Percentiles rank a stretch among this genome's conserved stretches.
phyloP scores from a whole-genome alignment of 2,329 filamentous ascomycete species.

The Dendryphion nanum region DNA sequence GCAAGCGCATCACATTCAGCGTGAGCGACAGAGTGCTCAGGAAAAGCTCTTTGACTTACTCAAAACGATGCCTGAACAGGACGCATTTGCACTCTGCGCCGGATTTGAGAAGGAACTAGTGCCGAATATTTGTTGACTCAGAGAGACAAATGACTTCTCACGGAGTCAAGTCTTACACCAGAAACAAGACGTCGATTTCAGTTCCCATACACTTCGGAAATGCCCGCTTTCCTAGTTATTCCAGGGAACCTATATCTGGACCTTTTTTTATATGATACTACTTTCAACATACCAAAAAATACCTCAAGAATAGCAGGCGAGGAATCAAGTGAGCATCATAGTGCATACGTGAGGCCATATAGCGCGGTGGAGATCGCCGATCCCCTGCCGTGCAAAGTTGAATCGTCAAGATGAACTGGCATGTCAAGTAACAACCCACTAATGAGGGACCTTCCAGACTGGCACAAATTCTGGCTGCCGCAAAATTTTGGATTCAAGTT shows the following conservation, averaged over 20 bases:
- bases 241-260: neutral
- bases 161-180: too few relatives aligned
- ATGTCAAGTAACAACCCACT: neutral
- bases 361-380: neutral
- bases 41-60: too few relatives aligned
- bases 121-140: too few relatives aligned
- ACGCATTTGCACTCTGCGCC: too few relatives aligned
- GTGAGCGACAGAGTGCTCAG: too few relatives aligned
- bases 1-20: too few relatives aligned
- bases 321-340: too few relatives aligned
- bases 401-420: neutral
- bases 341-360: neutral
- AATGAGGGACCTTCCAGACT: too few relatives aligned
- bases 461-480: constrained; percentile 13
- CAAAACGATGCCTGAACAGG: too few relatives aligned
- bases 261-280: neutral
- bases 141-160: too few relatives aligned
- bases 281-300: neutral
- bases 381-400: neutral
- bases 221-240: neutral
- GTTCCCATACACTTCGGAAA: neutral
- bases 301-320: neutral
- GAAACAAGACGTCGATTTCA: neutral
- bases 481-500: constrained; percentile 15
- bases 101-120: too few relatives aligned